Evolutionary conservation across 257 asterid genomes (phyloP).

Genomic region (Striga asiatica): DNA sequence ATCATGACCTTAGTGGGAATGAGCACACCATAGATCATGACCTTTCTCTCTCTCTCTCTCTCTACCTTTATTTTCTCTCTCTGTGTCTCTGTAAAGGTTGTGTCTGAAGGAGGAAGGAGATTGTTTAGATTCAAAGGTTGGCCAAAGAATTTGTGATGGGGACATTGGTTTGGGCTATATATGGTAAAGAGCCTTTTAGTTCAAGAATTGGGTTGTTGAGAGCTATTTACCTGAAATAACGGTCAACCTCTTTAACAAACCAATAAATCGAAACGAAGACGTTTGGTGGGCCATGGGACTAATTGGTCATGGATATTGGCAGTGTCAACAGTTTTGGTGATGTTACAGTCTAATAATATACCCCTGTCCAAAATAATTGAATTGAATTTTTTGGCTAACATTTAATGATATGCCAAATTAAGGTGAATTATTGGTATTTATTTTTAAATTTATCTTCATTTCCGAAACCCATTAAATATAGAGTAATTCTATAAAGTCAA

Average conservation of each 20-base stretch:
- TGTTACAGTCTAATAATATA: too few relatives aligned
- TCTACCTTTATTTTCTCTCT: slow-evolving; percentile 13
- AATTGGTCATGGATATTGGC: too few relatives aligned
- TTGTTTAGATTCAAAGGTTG: slow-evolving; percentile 20
- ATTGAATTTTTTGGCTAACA: too few relatives aligned
- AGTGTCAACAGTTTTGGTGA: too few relatives aligned
- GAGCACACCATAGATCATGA: slow-evolving; percentile 42
- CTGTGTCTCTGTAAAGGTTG: slow-evolving; percentile 7
- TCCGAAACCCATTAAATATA: too few relatives aligned
- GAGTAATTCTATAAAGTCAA: too few relatives aligned
- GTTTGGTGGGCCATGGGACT: not conserved
- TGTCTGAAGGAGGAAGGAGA: slow-evolving; percentile 18
- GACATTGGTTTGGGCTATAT: slow-evolving; percentile 12
- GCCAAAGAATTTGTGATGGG: slow-evolving; percentile 25
- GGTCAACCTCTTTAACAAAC: not conserved
- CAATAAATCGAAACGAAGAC: not conserved
- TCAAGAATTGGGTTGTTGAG: slow-evolving; percentile 11
- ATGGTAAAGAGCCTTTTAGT: slow-evolving; percentile 15
- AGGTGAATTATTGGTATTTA: too few relatives aligned
- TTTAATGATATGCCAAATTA: too few relatives aligned
- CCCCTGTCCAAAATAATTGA: too few relatives aligned
- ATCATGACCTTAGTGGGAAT: slow-evolving; percentile 48
- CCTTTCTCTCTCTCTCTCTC: slow-evolving; percentile 21
- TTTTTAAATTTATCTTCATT: too few relatives aligned
- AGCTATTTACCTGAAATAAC: slow-evolving; percentile 25